Evolutionary conservation across 2,329 filamentous ascomycete species (phyloP).

Genomic region (Colletotrichum chlorophyti): DNA sequence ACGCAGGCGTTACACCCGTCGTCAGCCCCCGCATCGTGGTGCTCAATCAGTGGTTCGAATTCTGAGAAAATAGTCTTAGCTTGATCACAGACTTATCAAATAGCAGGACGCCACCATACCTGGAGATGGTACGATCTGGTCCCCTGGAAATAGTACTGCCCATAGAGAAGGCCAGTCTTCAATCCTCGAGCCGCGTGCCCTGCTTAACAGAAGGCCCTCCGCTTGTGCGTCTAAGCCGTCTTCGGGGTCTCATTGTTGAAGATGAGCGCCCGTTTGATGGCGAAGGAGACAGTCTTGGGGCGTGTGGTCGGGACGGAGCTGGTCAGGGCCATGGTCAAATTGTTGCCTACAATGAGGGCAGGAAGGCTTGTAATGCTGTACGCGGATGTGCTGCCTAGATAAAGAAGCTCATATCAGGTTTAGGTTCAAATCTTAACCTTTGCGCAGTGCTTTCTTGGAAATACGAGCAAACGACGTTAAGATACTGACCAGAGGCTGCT

Average conservation of each 20-base stretch:
- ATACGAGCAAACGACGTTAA: background rate
- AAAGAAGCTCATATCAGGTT: background rate
- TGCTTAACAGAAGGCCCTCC: background rate
- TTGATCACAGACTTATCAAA: background rate
- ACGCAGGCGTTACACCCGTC: background rate
- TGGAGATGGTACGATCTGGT: background rate
- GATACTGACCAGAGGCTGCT: background rate
- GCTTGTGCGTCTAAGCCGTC: background rate
- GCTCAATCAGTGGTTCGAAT: conserved; percentile 1
- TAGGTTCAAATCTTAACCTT: background rate
- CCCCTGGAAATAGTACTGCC: background rate
- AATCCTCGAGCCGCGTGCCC: background rate
- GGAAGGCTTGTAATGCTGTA: background rate
- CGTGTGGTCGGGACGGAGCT: background rate
- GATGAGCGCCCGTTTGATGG: background rate
- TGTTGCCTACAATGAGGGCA: background rate
- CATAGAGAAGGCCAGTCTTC: background rate
- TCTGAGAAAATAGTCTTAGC: background rate
- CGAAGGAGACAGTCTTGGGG: background rate
- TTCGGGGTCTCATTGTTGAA: background rate
- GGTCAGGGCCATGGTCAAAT: background rate
- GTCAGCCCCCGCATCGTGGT: background rate
- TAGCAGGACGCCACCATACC: background rate
- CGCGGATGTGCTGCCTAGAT: background rate
- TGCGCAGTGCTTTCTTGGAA: background rate